Evolutionary conservation across 2,329 filamentous ascomycete genomes (phyloP), one percentile per base, ranked within the genome.

Genomic region (Cladosporium sphaerospermum): DNA sequence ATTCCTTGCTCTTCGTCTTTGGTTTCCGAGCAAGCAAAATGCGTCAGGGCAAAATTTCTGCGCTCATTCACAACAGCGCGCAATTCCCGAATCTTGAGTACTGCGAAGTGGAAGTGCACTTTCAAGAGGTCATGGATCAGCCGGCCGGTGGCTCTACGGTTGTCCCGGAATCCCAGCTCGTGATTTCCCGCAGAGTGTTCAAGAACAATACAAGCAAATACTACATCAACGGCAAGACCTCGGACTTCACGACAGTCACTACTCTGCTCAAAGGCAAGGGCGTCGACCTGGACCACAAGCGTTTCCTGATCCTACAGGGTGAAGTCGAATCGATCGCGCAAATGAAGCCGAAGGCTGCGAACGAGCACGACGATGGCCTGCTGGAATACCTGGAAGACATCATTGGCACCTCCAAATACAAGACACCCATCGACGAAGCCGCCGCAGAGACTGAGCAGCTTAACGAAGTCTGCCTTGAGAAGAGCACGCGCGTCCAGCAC

Each of bases 21-120:
- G 93, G 95, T 51, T 99, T 99, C 75, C 85, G 93, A 56, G 93
- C 93, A 40, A 97, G 92, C 78, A 99, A 99, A 74, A 99, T 99
- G 93, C 82, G 93, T 65, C 93, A 99, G 70, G 93, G 93, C 65
- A 99, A 99, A 74, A 90, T 99, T 45, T 99, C 93, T 1, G 93
- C 93, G 3, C 76, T 99, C 45, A 99, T 99, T 61, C 93, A 99
- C 74, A 99, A 97, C 69, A 97, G 93, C 10, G 91, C 90, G 0
- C 82, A 88, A 53, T 83, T 87, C 61, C 90, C 90, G 0, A 81
- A 96, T 62, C 74, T 99, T 16, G 88, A 95, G 45, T 84, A 85
- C 65, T 99, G 93, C 67, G 95, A 99, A 69, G 93, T 99, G 9
- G 88, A 95, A 53, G 95, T 99, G 3, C 89, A 96, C 68, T 99